phyloP scores from a whole-genome alignment of 2,329 filamentous ascomycete species.

The Epichloe gansuensis region DNA sequence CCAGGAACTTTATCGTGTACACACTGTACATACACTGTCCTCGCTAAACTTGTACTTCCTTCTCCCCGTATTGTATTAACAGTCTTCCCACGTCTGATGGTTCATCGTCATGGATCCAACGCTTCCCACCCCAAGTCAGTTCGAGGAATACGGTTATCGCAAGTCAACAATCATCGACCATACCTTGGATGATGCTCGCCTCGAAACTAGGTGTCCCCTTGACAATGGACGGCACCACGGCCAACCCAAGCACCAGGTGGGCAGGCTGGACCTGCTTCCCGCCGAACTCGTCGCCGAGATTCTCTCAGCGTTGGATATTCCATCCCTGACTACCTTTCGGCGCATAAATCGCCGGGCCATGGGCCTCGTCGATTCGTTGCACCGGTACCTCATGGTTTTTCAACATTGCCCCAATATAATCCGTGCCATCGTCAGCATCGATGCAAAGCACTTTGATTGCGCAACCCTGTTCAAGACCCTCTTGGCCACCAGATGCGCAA shows the following conservation, averaged over 20 bases:
- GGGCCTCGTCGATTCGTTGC: constrained; percentile 23
- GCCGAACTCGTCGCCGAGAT: constrained; percentile 17
- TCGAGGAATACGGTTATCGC: neutral
- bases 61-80: too few relatives aligned
- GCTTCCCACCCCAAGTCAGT: neutral
- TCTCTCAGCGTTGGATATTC: constrained; percentile 20
- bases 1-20: too few relatives aligned
- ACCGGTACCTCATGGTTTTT: constrained; percentile 20
- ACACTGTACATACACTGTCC: too few relatives aligned
- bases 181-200: constrained; percentile 10
- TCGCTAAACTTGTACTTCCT: too few relatives aligned
- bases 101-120: neutral
- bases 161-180: neutral
- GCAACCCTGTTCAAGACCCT: constrained; percentile 22
- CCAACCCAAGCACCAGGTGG: constrained; percentile 7
- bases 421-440: constrained; percentile 22
- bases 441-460: constrained; percentile 19
- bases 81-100: too few relatives aligned
- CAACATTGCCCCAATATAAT: constrained; percentile 19
- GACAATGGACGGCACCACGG: constrained; percentile 15
- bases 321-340: constrained; percentile 23
- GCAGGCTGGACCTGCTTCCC: constrained; percentile 19
- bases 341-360: constrained; percentile 23
- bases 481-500: constrained; percentile 19
- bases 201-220: constrained; percentile 12